phyloP scores from a whole-genome alignment of 1,284 basidiomycete species.

The Sporisorium sorghi region DNA sequence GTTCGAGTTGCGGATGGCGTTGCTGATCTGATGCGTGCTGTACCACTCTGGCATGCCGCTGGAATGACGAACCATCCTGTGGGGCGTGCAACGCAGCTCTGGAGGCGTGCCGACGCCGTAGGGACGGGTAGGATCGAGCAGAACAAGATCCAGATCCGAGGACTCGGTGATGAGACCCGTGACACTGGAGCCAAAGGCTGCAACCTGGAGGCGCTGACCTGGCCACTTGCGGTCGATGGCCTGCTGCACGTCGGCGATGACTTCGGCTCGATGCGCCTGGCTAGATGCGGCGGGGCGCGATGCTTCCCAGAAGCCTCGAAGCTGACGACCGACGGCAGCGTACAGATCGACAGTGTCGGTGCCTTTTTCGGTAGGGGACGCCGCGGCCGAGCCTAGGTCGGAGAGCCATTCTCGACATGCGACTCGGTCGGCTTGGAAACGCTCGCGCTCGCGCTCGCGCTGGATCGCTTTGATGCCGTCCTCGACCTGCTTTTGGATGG shows the following conservation, averaged over 20 bases:
- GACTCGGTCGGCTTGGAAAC: constrained; percentile 16
- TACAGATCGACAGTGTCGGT: constrained; percentile 15
- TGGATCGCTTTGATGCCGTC: constrained; percentile 30
- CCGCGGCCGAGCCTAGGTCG: neutral
- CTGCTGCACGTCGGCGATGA: constrained; percentile 46
- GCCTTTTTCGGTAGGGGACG: neutral
- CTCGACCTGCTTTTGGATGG: constrained; percentile 25
- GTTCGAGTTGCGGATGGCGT: constrained; percentile 20
- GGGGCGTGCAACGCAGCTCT: constrained; percentile 14
- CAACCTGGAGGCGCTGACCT: constrained; percentile 42
- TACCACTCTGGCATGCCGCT: constrained; percentile 53
- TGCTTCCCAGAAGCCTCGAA: constrained; percentile 42
- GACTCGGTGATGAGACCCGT: constrained; percentile 50
- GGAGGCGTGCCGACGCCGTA: constrained; percentile 47
- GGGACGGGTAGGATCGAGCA: constrained; percentile 57
- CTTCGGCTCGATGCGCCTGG: constrained; percentile 20
- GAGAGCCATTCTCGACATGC: constrained; percentile 35
- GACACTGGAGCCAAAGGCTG: constrained; percentile 60
- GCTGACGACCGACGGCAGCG: constrained; percentile 36
- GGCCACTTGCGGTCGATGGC: constrained; percentile 47
- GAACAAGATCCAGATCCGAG: constrained; percentile 58
- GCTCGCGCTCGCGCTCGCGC: constrained; percentile 15
- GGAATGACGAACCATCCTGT: constrained; percentile 8
- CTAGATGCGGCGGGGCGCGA: constrained; percentile 25
- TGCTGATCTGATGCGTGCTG: constrained; percentile 31